These are phyloP conservation scores for Debaryomyces prosopidis DNA, from an alignment of 805 yeast genomes.

Conservation along the genomic window DNA sequence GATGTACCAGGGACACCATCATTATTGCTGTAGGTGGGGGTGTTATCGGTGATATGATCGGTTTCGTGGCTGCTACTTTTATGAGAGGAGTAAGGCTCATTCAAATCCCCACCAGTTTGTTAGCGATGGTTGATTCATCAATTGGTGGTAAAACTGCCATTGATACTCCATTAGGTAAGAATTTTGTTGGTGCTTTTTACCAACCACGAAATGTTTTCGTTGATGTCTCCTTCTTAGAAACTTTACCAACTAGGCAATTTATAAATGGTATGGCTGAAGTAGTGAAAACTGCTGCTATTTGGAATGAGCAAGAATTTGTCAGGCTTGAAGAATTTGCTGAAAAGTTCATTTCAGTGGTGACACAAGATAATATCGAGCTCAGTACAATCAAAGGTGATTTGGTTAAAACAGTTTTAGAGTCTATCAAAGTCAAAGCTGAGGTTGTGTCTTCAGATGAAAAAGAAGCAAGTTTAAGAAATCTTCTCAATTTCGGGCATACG, in stretches of 20 bases:
- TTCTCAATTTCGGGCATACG: constrained; percentile 93
- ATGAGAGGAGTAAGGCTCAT: constrained; percentile 96
- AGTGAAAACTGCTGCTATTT: constrained; percentile 95
- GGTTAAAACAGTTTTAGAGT: constrained; percentile 76
- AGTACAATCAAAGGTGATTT: constrained; percentile 70
- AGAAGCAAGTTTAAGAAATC: constrained; percentile 90
- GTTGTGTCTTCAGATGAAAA: constrained; percentile 94
- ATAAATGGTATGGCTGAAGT: constrained; percentile 99
- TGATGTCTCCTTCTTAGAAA: constrained; percentile 82
- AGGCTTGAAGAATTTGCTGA: constrained; percentile 79
- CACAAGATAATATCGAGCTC: constrained; percentile 48
- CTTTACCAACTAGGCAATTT: constrained; percentile 90
- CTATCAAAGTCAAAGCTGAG: constrained; percentile 87
- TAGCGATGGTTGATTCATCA: constrained; percentile 97
- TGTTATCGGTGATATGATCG: constrained; percentile 98
- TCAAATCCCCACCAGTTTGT: constrained; percentile 89
- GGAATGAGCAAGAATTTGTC: constrained; percentile 88
- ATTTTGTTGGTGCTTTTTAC: constrained; percentile 96
- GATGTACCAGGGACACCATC: constrained; percentile 95
- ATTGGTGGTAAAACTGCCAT: constrained; percentile 99
- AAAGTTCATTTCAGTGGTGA: constrained; percentile 65
- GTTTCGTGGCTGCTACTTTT: constrained; percentile 98
- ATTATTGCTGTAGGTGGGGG: constrained; percentile 97
- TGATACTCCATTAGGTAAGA: constrained; percentile 94
- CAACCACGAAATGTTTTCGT: constrained; percentile 89